A percentile compares a stretch with the other conserved stretches of the same genome.
Conservation (phyloP, 345 rosid genomes). For the Eucalyptus pauciflora region DNA sequence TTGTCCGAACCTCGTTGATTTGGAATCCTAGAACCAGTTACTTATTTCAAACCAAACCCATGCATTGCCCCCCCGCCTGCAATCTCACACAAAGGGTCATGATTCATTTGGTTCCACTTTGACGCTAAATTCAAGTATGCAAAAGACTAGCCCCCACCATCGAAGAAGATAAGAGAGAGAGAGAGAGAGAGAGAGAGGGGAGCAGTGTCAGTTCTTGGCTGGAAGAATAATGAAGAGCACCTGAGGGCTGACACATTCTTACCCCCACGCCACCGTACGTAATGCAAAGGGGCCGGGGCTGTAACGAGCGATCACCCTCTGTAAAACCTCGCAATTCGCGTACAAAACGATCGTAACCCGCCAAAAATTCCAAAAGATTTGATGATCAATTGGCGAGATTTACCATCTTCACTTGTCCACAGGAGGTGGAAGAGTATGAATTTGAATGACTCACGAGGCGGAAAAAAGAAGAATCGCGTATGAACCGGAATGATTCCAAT, state of each 20-base stretch:
- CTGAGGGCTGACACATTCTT: background rate
- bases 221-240: background rate
- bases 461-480: background rate
- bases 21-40: background rate
- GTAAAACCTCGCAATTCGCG: background rate
- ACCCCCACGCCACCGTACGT: background rate
- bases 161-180: background rate
- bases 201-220: background rate
- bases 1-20: background rate
- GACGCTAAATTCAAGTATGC: background rate
- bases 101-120: background rate
- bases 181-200: background rate
- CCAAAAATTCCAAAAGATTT: background rate
- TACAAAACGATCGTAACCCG: background rate
- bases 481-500: background rate
- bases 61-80: background rate
- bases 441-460: background rate
- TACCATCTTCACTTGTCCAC: background rate
- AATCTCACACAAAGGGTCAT: background rate
- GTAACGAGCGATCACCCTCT: background rate
- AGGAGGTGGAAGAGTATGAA: background rate
- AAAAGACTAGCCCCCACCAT: background rate
- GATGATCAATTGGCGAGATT: background rate
- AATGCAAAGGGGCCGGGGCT: background rate
- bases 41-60: background rate